Base-by-base conservation (phyloP, 1,139 yeast genomes). In the Candida sp. region DNA sequence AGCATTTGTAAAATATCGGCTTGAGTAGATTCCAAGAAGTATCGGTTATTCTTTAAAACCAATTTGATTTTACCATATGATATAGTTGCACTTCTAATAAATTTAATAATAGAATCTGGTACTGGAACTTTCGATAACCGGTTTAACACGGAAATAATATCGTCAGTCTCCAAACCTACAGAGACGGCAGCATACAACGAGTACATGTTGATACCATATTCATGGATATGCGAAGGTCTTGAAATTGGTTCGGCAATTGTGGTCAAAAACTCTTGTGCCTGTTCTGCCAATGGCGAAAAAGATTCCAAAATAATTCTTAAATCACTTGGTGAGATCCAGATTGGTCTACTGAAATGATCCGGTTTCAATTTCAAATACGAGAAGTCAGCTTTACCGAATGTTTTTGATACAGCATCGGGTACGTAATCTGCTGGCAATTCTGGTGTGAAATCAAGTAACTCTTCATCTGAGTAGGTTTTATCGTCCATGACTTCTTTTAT, bases 221-320 rank as follows among this genome's bases (percentile, higher is more conserved):
- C 99, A 57, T 93, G 99, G 46, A 93, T 89, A 57, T 90, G 97
- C 32, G 91, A 84, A 2, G 99, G 99, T 55, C 99, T 76, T 49
- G 96, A 86, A n/a, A 93, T 83, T 0, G 99, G 99, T 61, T 93
- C 99, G 0, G 99, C 98, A 51, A 93, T 90, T 0, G 99, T 93
- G 47, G 93, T 93, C 51, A 93, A 68, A 58, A 93, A 93, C 64
- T 93, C 99, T 63, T 93, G 98, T 0, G 99, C 99, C 58, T 93
- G 99, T 57, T 93, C 99, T 0, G 98, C 97, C 53, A 95, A 73
- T 0, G 99, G 98, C 2, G 97, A 89, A 58, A 93, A 93, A 52
- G 96, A 86, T 61, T 93, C 99, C 51, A 93, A 71, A 43, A 90
- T 89, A 52, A 93, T 89, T 42, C 95, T 77, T 36, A 96, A 95